phyloP scores from a whole-genome alignment of 495 filamentous ascomycete species.

The Gamarada debralockiae region DNA sequence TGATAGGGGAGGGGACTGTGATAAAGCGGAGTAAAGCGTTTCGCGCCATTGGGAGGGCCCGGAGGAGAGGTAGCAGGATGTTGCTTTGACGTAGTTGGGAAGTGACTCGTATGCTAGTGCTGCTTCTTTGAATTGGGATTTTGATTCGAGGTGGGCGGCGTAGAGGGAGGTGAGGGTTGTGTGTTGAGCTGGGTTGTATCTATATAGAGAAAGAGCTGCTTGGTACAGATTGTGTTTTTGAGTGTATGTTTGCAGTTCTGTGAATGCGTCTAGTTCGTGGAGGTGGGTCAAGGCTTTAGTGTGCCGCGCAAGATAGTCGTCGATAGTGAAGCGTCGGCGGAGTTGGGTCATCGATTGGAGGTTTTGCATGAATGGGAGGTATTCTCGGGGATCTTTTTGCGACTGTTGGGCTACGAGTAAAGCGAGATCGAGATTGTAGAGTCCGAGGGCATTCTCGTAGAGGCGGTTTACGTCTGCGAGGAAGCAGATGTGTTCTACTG shows the following conservation, averaged over 20 bases:
- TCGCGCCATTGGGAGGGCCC: slow-evolving; percentile 77
- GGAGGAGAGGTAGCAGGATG: slow-evolving; percentile 74
- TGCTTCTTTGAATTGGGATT: slow-evolving; percentile 77
- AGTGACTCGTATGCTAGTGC: slow-evolving; percentile 87
- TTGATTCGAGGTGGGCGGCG: slow-evolving; percentile 69
- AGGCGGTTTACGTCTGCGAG: slow-evolving; percentile 87
- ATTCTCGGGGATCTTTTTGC: slow-evolving; percentile 93
- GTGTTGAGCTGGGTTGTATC: slow-evolving; percentile 61
- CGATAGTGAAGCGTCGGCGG: slow-evolving; percentile 76
- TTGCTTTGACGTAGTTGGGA: slow-evolving; percentile 63
- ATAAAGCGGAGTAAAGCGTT: slow-evolving; percentile 70
- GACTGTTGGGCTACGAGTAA: slow-evolving; percentile 91
- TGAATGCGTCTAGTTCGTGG: slow-evolving; percentile 52
- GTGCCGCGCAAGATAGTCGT: slow-evolving; percentile 74
- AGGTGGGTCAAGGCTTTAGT: slow-evolving; percentile 76
- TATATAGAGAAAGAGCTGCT: slow-evolving; percentile 75
- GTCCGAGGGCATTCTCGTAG: slow-evolving; percentile 85
- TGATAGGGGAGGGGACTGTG: slow-evolving; percentile 54
- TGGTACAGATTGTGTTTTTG: slow-evolving; percentile 76
- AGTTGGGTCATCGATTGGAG: slow-evolving; percentile 68
- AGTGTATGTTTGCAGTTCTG: slow-evolving; percentile 72
- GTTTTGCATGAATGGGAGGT: slow-evolving; percentile 87
- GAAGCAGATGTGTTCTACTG: slow-evolving; percentile 95
- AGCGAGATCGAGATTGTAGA: slow-evolving; percentile 88
- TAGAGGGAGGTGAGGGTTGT: slow-evolving; percentile 66